Evolutionary conservation across 192 early-diverging fungal genomes (phyloP).

Genomic region (Dimargaris xerosporica): DNA sequence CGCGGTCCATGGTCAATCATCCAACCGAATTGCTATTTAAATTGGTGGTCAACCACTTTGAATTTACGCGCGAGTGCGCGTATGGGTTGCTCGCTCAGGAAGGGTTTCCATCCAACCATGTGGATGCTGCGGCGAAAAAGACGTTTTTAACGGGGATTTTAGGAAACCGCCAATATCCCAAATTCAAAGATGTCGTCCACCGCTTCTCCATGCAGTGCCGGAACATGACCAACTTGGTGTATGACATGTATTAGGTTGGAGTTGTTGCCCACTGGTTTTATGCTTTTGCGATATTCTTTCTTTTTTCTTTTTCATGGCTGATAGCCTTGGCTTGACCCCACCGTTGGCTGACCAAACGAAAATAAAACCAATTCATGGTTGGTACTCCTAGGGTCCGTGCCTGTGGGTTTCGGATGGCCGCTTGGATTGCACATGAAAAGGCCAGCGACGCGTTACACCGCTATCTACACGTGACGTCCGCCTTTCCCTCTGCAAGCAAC

Average conservation of each 20-base stretch:
- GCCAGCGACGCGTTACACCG: too few species aligned
- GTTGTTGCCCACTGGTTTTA: too few species aligned
- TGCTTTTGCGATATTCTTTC: too few species aligned
- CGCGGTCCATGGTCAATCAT: constrained; percentile 33
- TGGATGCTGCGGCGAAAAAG: constrained; percentile 27
- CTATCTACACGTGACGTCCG: too few species aligned
- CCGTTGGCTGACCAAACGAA: too few species aligned
- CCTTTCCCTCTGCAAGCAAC: too few species aligned
- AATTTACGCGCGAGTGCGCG: constrained; percentile 28
- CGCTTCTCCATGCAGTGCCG: constrained; percentile 31
- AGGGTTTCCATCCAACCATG: constrained; percentile 33
- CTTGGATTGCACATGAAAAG: too few species aligned
- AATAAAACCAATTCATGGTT: too few species aligned
- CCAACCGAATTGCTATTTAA: constrained; percentile 35
- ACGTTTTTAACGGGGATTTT: constrained; percentile 33
- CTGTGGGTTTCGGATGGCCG: too few species aligned
- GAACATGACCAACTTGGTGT: constrained; percentile 15
- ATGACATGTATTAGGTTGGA: constrained; percentile 3
- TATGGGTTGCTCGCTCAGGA: constrained; percentile 26
- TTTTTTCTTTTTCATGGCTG: too few species aligned
- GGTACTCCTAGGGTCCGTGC: too few species aligned
- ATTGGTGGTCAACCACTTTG: constrained; percentile 22
- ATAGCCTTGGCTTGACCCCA: too few species aligned
- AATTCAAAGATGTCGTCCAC: constrained; percentile 26
- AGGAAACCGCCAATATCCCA: constrained; percentile 28